Conservation (phyloP, 2,329 filamentous ascomycete species). For the Diplodia mutila region DNA sequence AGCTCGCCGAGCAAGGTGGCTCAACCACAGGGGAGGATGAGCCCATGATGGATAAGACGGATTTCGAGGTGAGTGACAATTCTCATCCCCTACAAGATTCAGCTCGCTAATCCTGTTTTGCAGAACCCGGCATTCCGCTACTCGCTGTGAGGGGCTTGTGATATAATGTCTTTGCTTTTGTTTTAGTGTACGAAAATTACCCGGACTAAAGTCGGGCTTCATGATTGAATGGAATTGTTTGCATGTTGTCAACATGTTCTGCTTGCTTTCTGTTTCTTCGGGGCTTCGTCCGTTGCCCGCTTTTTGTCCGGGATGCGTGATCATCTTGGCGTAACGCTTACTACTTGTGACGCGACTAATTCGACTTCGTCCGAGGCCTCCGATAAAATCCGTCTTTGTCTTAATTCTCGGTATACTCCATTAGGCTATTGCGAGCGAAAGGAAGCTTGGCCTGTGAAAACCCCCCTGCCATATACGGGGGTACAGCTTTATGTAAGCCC, state of each 20-base stretch:
- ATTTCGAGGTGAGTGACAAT: constrained; percentile 21
- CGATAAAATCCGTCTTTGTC: no score
- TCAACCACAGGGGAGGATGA: background rate
- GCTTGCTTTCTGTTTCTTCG: background rate
- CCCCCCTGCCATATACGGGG: no score
- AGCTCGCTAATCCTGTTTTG: background rate
- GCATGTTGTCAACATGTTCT: background rate
- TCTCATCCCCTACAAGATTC: background rate
- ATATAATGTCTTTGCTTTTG: background rate
- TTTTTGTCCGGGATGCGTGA: background rate
- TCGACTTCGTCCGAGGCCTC: background rate
- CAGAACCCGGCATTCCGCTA: constrained; percentile 24
- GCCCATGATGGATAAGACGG: constrained; percentile 19
- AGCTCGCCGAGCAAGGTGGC: constrained; percentile 4
- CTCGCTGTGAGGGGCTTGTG: constrained; percentile 14
- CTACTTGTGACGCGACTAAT: background rate
- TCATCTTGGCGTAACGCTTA: background rate
- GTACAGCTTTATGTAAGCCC: no score
- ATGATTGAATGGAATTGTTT: background rate
- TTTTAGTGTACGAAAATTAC: background rate
- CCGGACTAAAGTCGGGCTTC: background rate
- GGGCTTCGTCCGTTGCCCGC: background rate
- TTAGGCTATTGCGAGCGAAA: no score
- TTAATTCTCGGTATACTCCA: no score
- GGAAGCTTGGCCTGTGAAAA: no score